Percentiles rank a stretch among this genome's conserved stretches.
These are phyloP conservation scores for Fusarium tupiense DNA, from an alignment of 2,329 filamentous ascomycete species.

Conservation along the genomic window DNA sequence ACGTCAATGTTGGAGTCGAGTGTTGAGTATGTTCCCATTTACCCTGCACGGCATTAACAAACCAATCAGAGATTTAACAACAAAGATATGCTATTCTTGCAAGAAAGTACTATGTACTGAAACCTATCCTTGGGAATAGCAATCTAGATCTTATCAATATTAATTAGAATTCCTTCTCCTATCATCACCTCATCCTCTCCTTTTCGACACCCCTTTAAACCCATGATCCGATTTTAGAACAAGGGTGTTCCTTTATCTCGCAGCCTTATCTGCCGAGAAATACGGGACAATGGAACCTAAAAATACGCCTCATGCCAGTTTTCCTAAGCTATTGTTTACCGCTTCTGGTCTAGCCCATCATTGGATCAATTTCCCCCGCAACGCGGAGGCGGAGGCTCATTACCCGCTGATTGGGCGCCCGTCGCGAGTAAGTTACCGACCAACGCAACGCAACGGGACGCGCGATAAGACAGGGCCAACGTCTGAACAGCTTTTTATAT, in stretches of 20 bases:
- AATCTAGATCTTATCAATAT: not conserved
- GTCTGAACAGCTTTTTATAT: not conserved
- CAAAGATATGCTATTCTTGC: not conserved
- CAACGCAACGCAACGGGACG: not conserved
- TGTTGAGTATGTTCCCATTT: not conserved
- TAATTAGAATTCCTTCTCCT: not conserved
- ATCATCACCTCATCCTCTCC: not conserved
- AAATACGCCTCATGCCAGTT: slow-evolving; percentile 3
- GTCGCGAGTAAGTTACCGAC: not conserved
- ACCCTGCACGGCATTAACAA: not conserved
- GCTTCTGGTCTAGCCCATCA: slow-evolving; percentile 5
- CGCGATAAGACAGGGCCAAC: not conserved
- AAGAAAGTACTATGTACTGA: not conserved
- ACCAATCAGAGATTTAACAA: not conserved
- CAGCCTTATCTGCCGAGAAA: not conserved
- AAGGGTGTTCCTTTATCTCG: not conserved
- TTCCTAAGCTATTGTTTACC: slow-evolving; percentile 26
- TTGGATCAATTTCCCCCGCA: slow-evolving; percentile 19
- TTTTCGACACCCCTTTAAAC: not conserved
- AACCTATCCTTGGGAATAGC: not conserved
- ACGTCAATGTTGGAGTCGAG: not conserved
- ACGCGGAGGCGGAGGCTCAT: slow-evolving; percentile 7
- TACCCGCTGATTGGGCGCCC: slow-evolving; percentile 9
- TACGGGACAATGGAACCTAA: not conserved
- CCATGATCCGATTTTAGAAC: not conserved